Evolutionary conservation across 352 stramenopile species (phyloP).

Genomic region (Phytophthora capsici): DNA sequence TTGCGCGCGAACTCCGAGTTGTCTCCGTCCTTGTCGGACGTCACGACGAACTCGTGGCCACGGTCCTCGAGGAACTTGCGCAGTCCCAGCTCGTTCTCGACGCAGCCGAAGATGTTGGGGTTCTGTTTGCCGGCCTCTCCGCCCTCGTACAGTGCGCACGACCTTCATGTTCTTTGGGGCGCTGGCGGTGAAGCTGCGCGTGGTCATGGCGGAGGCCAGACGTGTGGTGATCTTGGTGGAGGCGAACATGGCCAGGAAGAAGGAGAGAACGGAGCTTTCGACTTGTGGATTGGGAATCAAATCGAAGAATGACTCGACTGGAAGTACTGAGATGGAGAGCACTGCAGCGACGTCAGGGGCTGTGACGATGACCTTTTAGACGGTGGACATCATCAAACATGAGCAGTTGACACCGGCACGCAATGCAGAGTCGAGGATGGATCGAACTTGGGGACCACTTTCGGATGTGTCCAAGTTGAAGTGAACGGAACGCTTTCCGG

Average conservation of each 20-base stretch:
- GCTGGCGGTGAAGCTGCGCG: constrained; percentile 35
- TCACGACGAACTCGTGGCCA: constrained; percentile 51
- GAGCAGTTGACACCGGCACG: not conserved
- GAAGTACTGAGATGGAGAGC: too few relatives aligned
- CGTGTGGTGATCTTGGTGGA: constrained; percentile 29
- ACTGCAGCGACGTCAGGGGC: too few relatives aligned
- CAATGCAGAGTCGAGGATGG: not conserved
- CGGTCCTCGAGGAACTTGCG: constrained; percentile 50
- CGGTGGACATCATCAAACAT: constrained; percentile 1
- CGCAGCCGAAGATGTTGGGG: constrained; percentile 47
- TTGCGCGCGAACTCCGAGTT: constrained; percentile 48
- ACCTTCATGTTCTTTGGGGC: constrained; percentile 42
- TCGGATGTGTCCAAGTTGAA: constrained; percentile 14
- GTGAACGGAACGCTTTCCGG: not conserved
- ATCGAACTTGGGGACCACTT: not conserved
- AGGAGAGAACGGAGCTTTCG: not conserved
- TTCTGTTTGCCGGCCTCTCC: constrained; percentile 33
- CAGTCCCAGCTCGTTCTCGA: constrained; percentile 50
- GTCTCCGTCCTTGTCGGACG: constrained; percentile 54
- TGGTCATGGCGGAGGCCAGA: constrained; percentile 11
- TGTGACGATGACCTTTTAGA: not conserved
- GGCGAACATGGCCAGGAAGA: constrained; percentile 24
- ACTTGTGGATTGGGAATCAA: constrained; percentile 20
- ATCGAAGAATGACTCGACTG: constrained; percentile 29
- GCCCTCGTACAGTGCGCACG: constrained; percentile 41